These are phyloP conservation scores for Agaricus sinodeliciosus DNA, from an alignment of 768 basidiomycete genomes.

Conservation along the genomic window DNA sequence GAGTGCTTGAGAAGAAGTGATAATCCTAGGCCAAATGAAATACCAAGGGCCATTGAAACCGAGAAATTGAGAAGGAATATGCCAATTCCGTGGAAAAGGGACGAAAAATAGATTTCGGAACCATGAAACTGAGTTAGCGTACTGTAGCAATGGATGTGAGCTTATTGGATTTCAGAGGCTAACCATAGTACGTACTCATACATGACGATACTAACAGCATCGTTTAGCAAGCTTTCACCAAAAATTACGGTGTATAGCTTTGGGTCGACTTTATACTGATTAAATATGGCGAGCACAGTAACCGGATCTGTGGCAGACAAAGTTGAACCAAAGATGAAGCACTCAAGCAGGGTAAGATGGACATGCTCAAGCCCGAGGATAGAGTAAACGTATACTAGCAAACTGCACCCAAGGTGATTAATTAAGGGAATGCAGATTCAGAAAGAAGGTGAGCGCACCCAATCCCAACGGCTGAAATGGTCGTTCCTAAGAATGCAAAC, in stretches of 20 bases:
- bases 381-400: conserved; percentile 92
- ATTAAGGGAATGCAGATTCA: conserved; percentile 11
- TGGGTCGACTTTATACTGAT: conserved; percentile 97
- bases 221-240: conserved; percentile 93
- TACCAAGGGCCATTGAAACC: conserved; percentile 91
- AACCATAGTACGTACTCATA: conserved; percentile 76
- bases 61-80: conserved; percentile 96
- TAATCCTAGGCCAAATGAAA: conserved; percentile 84
- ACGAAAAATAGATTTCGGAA: conserved; percentile 75
- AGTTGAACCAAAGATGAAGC: conserved; percentile 93
- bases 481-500: conserved; percentile 92
- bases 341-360: conserved; percentile 82
- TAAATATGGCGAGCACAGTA: conserved; percentile 97
- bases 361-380: conserved; percentile 89
- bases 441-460: conserved; percentile 61
- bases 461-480: conserved; percentile 92
- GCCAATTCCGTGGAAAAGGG: conserved; percentile 93
- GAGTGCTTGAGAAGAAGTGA: conserved; percentile 95
- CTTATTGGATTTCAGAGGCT: background rate
- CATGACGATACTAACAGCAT: conserved; percentile 99
- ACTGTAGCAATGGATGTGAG: conserved; percentile 31
- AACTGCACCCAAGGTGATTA: conserved; percentile 57
- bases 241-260: conserved; percentile 97
- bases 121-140: conserved; percentile 92
- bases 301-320: conserved; percentile 97